Evolutionary conservation across 129 eudicot genomes (phyloP).

Genomic region (Escallonia herrerae): DNA sequence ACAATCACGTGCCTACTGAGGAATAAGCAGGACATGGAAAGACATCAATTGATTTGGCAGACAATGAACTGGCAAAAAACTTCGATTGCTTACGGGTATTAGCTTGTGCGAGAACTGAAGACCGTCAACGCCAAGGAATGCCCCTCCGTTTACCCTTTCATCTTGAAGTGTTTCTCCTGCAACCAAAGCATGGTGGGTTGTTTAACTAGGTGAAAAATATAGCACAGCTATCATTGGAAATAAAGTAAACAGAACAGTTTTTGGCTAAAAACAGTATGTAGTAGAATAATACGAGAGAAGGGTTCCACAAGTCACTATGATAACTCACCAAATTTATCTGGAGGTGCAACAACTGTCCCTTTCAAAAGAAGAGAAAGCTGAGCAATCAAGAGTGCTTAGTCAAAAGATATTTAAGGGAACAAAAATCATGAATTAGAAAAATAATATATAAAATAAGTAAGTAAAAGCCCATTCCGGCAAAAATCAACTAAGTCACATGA

Average conservation of each 20-base stretch:
- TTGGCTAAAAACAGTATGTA: neutral
- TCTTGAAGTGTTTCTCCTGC: conserved; percentile 96
- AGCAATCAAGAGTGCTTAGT: conserved; percentile 12
- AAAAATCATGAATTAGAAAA: neutral
- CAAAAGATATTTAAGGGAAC: neutral
- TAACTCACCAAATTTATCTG: conserved; percentile 81
- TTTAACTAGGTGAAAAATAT: conserved; percentile 6
- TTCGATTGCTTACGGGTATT: conserved; percentile 66
- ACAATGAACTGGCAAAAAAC: neutral
- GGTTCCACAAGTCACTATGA: conserved; percentile 9
- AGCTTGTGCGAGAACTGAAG: conserved; percentile 86
- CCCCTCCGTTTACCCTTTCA: conserved; percentile 94
- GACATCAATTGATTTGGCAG: neutral
- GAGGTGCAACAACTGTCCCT: conserved; percentile 96
- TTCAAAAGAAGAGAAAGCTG: conserved; percentile 81
- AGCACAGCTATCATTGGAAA: neutral
- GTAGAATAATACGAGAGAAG: neutral
- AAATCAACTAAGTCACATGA: neutral
- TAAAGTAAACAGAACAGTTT: neutral
- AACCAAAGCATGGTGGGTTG: conserved; percentile 1
- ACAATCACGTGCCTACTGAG: too few species aligned
- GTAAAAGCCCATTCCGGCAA: neutral
- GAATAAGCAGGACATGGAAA: neutral
- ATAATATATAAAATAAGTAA: neutral
- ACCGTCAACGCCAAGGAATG: conserved; percentile 72